Evolutionary conservation across 2,329 filamentous ascomycete genomes (phyloP).

Genomic region (Aspergillus sp.): DNA sequence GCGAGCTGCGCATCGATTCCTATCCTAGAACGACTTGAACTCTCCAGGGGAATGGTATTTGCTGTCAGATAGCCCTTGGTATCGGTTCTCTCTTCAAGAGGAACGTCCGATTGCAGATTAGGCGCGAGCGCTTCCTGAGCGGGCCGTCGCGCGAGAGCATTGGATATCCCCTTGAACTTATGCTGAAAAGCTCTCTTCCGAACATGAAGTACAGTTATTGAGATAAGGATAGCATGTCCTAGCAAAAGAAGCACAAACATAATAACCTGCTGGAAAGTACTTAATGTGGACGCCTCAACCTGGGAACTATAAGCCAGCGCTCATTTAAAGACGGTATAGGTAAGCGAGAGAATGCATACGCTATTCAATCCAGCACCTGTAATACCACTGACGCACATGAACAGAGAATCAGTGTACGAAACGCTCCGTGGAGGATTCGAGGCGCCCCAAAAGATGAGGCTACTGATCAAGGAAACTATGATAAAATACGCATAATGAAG

Average conservation of each 20-base stretch:
- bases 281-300: slow-evolving; percentile 57
- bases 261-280: slow-evolving; percentile 66
- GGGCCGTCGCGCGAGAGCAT: background rate
- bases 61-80: background rate
- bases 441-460: slow-evolving; percentile 59
- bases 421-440: slow-evolving; percentile 55
- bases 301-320: slow-evolving; percentile 15
- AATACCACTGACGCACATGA: slow-evolving; percentile 66
- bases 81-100: background rate
- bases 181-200: slow-evolving; percentile 63
- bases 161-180: slow-evolving; percentile 48
- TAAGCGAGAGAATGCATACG: slow-evolving; percentile 26
- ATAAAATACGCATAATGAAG: slow-evolving; percentile 70
- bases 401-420: slow-evolving; percentile 64
- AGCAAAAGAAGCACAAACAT: slow-evolving; percentile 66
- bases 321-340: background rate
- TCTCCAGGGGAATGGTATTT: slow-evolving; percentile 1
- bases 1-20: slow-evolving; percentile 14
- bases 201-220: slow-evolving; percentile 62
- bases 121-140: background rate
- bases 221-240: slow-evolving; percentile 68
- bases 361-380: slow-evolving; percentile 69
- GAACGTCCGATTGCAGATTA: background rate
- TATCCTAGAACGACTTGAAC: background rate
- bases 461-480: slow-evolving; percentile 53